Evolutionary conservation across 2,329 filamentous ascomycete genomes (phyloP).

Genomic region (Fusarium haematococcum): DNA sequence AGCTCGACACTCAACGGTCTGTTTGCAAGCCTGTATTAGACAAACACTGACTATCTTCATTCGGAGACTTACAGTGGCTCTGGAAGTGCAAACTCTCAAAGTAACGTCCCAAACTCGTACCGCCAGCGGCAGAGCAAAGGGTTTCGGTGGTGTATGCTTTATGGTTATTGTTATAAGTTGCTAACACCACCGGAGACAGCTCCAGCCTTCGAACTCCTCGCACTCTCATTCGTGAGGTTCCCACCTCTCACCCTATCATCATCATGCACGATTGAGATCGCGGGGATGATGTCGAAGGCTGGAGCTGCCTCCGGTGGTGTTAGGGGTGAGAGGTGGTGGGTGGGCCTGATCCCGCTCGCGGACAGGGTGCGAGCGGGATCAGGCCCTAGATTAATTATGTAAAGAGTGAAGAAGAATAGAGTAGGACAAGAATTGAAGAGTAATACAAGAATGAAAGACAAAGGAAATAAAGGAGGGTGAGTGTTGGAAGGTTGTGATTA

Average conservation of each 20-base stretch:
- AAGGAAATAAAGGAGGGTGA: neutral
- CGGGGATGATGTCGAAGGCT: neutral
- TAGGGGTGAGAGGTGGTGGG: neutral
- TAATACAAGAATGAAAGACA: neutral
- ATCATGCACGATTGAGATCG: neutral
- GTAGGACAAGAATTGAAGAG: neutral
- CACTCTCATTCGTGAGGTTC: neutral
- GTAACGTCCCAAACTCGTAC: neutral
- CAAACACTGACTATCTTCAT: neutral
- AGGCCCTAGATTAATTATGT: neutral
- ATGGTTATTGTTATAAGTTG: neutral
- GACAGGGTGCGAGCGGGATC: neutral
- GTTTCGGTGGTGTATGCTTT: neutral
- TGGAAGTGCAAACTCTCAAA: neutral
- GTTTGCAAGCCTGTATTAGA: neutral
- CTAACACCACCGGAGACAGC: conserved; percentile 4
- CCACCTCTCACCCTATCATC: neutral
- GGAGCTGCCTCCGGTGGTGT: neutral
- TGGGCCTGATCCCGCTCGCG: neutral
- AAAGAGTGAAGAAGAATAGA: neutral
- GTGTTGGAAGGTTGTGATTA: neutral
- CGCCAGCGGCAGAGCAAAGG: neutral
- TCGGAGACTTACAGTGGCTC: neutral
- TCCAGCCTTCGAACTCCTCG: neutral
- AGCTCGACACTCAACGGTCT: neutral